Base-by-base conservation (phyloP, 169 alveolate species). In the Babesia bigemina region DNA sequence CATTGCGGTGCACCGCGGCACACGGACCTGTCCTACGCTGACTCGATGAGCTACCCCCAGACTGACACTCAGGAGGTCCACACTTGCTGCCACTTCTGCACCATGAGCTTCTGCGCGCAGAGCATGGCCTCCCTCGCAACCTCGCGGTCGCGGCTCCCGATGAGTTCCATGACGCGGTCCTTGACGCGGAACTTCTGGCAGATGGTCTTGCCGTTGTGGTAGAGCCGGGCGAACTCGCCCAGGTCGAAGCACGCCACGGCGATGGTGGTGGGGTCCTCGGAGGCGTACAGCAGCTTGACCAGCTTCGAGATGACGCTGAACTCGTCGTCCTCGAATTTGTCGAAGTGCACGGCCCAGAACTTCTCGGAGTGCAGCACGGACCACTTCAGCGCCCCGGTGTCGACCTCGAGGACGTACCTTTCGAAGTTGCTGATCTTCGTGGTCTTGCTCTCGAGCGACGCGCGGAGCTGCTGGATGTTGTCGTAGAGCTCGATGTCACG, bases 221-320 rank as follows among this genome's bases (percentile, higher is more conserved):
- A 92, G 28, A 92, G 75, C 66, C 97, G 73, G 19, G 96, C 96
- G 74, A 93, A 93, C 72, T 93, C 97, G 8, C 97, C 97, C 44
- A 93, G 90, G 82, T 93, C 97, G 84, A 92, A 93, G 59, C 96
- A 92, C 33, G 96, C 97, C 24, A 93, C 93, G 7, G 95, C 94
- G 16, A 91, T 84, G 7, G 94, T 92, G 29, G 89, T 87, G 13
- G 88, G 75, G 70, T 92, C 95, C 49, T 85, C 88, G 14, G 91
- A 88, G 24, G 85, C 75, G 84, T 92, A 84, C 63, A 92, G 65
- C 47, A 92, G 83, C 47, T 92, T 91, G 33, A 88, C 92, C 45
- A 92, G 85, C 75, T 88, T 88, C 55, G 91, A 86, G 48, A 92
- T 87, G n/a, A 90, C 87, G 48, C 81, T 71, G 63, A 92, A 92